Conservation (phyloP, 106 monocot species). For the Phalaenopsis aphrodite region DNA sequence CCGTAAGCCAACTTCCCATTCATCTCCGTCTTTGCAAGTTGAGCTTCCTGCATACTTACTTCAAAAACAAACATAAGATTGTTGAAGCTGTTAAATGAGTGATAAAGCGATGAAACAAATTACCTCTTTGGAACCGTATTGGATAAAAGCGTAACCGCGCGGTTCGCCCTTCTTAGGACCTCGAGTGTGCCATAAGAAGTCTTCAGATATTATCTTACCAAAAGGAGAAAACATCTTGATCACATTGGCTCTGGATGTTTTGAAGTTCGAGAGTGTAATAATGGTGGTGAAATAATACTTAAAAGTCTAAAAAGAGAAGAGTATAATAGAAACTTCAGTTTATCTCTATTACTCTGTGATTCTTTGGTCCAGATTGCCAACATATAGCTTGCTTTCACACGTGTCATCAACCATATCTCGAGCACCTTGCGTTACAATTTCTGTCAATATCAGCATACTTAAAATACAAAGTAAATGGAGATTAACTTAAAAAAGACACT, state of each 20-base stretch:
- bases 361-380: slow-evolving; percentile 88
- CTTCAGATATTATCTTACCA: slow-evolving; percentile 78
- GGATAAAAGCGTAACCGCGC: slow-evolving; percentile 90
- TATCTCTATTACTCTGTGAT: slow-evolving; percentile 67
- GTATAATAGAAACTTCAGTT: background rate
- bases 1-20: slow-evolving; percentile 72
- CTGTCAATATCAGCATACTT: too few species aligned
- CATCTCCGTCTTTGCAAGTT: slow-evolving; percentile 77
- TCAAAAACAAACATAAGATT: slow-evolving; percentile 57
- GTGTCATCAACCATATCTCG: slow-evolving; percentile 33
- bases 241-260: slow-evolving; percentile 45
- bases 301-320: background rate
- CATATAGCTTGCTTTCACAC: slow-evolving; percentile 57
- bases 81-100: background rate
- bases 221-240: slow-evolving; percentile 90
- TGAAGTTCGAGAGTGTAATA: background rate
- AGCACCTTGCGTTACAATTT: too few species aligned
- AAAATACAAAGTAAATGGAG: too few species aligned
- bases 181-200: slow-evolving; percentile 86
- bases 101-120: background rate
- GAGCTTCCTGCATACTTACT: slow-evolving; percentile 99
- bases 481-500: too few species aligned
- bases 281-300: background rate
- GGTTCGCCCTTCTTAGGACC: slow-evolving; percentile 94
- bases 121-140: slow-evolving; percentile 86